Evolutionary conservation across 78 protist species (phyloP).

Genomic region (Capsaspora owczarzaki): DNA sequence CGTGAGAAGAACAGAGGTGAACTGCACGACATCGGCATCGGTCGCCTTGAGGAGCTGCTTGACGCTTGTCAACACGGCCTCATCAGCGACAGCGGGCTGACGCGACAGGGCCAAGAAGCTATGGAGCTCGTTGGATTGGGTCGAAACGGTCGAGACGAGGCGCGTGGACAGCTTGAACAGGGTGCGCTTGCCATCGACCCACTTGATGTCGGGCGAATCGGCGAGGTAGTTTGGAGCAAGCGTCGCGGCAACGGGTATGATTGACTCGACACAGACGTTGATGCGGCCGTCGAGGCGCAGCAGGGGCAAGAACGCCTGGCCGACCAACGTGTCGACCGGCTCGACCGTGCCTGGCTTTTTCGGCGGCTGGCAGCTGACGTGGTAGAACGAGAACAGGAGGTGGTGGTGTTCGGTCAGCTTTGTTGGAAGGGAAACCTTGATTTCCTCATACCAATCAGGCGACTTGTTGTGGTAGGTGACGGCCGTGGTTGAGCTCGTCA

Average conservation of each 20-base stretch:
- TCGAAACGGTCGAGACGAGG: not conserved
- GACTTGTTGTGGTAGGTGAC: conserved; percentile 8
- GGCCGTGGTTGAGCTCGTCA: not conserved
- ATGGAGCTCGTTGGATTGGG: too few species aligned
- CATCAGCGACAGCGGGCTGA: too few species aligned
- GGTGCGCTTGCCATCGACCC: not conserved
- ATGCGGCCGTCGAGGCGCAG: not conserved
- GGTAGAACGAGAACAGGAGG: not conserved
- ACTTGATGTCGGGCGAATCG: not conserved
- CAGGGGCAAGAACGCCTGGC: not conserved
- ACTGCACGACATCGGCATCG: too few species aligned
- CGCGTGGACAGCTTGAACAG: not conserved
- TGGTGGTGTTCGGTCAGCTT: not conserved
- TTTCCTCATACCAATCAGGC: not conserved
- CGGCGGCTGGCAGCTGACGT: conserved; percentile 7
- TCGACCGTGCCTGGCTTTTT: not conserved
- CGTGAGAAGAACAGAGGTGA: too few species aligned
- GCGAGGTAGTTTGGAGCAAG: not conserved
- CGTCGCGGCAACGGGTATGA: not conserved
- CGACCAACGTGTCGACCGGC: not conserved
- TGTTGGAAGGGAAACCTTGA: conserved; percentile 1
- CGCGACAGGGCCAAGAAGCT: too few species aligned
- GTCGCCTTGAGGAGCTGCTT: too few species aligned
- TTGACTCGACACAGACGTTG: not conserved
- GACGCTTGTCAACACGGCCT: too few species aligned